phyloP scores from a whole-genome alignment of 202 grass and related monocot genomes.

The Zizania palustris region DNA sequence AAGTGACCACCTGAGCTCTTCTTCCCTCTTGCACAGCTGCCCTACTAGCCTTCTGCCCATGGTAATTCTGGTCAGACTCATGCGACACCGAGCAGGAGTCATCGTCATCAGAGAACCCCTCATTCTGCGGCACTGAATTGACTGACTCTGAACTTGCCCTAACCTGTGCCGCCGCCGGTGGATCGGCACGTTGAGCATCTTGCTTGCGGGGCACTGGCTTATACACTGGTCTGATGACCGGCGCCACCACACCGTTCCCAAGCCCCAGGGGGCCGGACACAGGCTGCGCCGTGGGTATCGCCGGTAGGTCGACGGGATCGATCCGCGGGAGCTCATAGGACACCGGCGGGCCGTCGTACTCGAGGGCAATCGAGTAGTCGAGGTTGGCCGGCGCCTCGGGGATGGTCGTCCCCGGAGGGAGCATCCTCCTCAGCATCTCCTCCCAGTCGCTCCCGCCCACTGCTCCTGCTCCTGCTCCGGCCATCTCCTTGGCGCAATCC shows the following conservation, averaged over 20 bases:
- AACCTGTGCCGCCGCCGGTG: slow-evolving; percentile 8
- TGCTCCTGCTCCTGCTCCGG: slow-evolving; percentile 24
- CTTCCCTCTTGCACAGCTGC: slow-evolving; percentile 33
- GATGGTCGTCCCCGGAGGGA: slow-evolving; percentile 79
- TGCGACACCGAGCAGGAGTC: slow-evolving; percentile 41
- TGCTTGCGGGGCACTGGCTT: slow-evolving; percentile 74
- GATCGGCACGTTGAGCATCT: slow-evolving; percentile 33
- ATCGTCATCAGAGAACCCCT: slow-evolving; percentile 63
- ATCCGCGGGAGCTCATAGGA: slow-evolving; percentile 82
- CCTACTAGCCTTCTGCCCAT: slow-evolving; percentile 38
- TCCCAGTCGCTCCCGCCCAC: slow-evolving; percentile 64
- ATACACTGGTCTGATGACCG: slow-evolving; percentile 63
- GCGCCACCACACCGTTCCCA: slow-evolving; percentile 40
- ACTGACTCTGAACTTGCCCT: slow-evolving; percentile 65
- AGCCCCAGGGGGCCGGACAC: slow-evolving; percentile 46
- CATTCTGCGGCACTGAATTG: slow-evolving; percentile 69
- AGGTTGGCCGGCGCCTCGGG: slow-evolving; percentile 81
- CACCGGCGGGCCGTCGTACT: slow-evolving; percentile 91
- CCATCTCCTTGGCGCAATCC: not conserved
- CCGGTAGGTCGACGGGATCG: slow-evolving; percentile 65
- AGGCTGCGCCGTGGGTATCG: slow-evolving; percentile 73
- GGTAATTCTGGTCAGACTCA: slow-evolving; percentile 50
- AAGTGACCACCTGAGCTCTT: slow-evolving; percentile 47
- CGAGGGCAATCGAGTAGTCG: slow-evolving; percentile 93
- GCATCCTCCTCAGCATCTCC: slow-evolving; percentile 86